Percentiles rank a stretch among this genome's conserved stretches.
Evolutionary conservation across 2,329 filamentous ascomycete species (phyloP).

Genomic region (Colletotrichum australisinense): DNA sequence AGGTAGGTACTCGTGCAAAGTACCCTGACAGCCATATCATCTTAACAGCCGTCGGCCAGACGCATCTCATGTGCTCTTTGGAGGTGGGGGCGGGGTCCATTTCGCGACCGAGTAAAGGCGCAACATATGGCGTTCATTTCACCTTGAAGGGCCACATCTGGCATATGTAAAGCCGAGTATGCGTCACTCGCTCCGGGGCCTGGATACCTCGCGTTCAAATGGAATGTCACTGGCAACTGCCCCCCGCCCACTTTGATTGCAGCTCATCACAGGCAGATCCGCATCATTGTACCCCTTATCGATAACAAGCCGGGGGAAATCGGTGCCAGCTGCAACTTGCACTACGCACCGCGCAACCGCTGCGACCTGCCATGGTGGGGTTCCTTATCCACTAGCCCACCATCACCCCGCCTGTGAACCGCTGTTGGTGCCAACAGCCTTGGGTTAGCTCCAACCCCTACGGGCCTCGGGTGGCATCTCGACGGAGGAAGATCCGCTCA

Average conservation of each 20-base stretch:
- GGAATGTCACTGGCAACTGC: conserved; percentile 32
- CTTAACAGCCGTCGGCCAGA: not conserved
- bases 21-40: not conserved
- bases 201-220: conserved; percentile 7
- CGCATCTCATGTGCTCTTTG: not conserved
- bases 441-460: not conserved
- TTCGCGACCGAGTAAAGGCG: not conserved
- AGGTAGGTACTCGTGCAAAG: not conserved
- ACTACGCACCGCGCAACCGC: not conserved
- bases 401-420: conserved; percentile 19
- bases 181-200: conserved; percentile 1
- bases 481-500: conserved; percentile 23
- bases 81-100: conserved; percentile 8
- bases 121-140: not conserved
- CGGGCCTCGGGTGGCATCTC: conserved; percentile 7
- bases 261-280: not conserved
- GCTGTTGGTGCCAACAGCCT: conserved; percentile 14
- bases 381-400: conserved; percentile 4
- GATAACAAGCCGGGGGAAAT: conserved; percentile 30
- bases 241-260: conserved; percentile 18
- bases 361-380: conserved; percentile 3
- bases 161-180: not conserved
- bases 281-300: conserved; percentile 31
- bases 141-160: conserved; percentile 4
- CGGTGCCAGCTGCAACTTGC: conserved; percentile 6